These are phyloP conservation scores for Claviceps capensis DNA, from an alignment of 2,329 filamentous ascomycete species.

Conservation along the genomic window DNA sequence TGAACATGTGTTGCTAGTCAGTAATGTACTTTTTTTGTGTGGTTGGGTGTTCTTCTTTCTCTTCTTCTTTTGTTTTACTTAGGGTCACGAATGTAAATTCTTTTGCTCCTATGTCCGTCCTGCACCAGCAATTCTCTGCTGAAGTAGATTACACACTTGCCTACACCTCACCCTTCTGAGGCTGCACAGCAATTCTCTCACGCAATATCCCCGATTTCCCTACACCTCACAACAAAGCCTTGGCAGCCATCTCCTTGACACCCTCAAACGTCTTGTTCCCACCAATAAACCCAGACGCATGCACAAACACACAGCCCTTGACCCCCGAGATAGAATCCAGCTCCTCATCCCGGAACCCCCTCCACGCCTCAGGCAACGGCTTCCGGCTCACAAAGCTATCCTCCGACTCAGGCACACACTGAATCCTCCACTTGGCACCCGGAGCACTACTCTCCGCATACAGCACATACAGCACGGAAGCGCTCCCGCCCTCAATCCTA, in stretches of 20 bases:
- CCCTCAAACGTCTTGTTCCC: slow-evolving; percentile 89
- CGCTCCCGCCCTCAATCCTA: slow-evolving; percentile 56
- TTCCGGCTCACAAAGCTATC: slow-evolving; percentile 88
- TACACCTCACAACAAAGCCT: slow-evolving; percentile 39
- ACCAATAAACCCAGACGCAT: slow-evolving; percentile 90
- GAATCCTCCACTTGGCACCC: slow-evolving; percentile 81
- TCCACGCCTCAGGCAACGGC: slow-evolving; percentile 81
- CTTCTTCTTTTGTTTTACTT: background rate
- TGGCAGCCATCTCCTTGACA: slow-evolving; percentile 70
- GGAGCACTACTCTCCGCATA: slow-evolving; percentile 72
- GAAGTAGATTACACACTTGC: no score
- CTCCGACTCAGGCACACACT: slow-evolving; percentile 73
- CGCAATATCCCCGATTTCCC: background rate
- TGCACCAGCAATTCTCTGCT: background rate
- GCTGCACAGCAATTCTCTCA: no score
- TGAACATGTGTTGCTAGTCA: slow-evolving; percentile 1
- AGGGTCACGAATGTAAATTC: background rate
- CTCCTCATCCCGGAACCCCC: slow-evolving; percentile 76
- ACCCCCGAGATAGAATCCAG: slow-evolving; percentile 60
- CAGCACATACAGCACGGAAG: slow-evolving; percentile 64
- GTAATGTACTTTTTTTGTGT: background rate
- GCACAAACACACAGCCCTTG: slow-evolving; percentile 75
- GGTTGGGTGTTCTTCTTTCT: background rate
- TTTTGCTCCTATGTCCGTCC: background rate
- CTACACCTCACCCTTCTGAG: no score